phyloP scores from a whole-genome alignment of 179 eudicot genomes.

The Vitellaria paradoxa region DNA sequence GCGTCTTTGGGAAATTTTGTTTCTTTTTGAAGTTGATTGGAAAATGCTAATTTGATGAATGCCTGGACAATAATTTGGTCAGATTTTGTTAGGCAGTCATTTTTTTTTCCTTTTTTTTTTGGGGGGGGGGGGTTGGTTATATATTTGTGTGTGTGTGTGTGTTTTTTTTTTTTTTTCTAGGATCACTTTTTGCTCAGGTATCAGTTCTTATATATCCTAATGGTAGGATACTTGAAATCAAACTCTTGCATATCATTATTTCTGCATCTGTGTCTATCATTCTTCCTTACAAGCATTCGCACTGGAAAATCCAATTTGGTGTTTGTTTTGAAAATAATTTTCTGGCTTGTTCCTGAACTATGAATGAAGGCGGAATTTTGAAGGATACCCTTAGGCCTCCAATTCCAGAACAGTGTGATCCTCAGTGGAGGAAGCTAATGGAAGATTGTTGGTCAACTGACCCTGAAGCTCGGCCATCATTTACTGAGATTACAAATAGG shows the following conservation, averaged over 20 bases:
- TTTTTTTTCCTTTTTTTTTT: too few species aligned
- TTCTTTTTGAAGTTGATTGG: not conserved
- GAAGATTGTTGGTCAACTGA: conserved; percentile 88
- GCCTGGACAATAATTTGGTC: not conserved
- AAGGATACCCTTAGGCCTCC: conserved; percentile 85
- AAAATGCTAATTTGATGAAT: not conserved
- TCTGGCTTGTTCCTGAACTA: conserved; percentile 1
- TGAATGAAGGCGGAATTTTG: conserved; percentile 68
- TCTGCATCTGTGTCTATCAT: not conserved
- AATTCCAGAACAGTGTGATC: conserved; percentile 71
- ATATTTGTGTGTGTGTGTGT: not conserved
- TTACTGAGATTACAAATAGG: conserved; percentile 63
- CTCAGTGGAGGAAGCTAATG: conserved; percentile 81
- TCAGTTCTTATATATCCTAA: not conserved
- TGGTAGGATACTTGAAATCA: conserved; percentile 3
- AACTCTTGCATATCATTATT: not conserved
- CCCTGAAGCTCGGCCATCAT: conserved; percentile 76
- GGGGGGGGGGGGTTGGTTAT: too few species aligned
- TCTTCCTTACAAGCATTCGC: not conserved
- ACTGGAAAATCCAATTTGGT: not conserved
- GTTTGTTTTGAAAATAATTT: not conserved
- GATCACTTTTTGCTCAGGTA: not conserved
- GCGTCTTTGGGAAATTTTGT: too few species aligned
- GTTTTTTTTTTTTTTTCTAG: not conserved
- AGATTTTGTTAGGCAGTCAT: not conserved